phyloP scores from a whole-genome alignment of 78 protist genomes.

The Blattamonas nauphoetae region DNA sequence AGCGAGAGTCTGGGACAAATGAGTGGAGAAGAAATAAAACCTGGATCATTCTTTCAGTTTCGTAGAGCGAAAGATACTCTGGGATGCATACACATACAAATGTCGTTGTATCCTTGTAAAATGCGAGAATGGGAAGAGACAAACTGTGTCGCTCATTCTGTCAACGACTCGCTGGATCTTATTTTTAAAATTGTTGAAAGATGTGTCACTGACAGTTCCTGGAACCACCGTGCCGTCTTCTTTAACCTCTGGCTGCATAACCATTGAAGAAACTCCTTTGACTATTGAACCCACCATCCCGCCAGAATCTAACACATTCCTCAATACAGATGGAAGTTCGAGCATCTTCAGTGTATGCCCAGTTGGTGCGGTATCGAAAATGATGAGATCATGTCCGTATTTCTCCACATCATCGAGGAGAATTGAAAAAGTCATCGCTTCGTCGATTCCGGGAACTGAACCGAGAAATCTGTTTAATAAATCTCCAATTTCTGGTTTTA shows the following conservation, averaged over 20 bases:
- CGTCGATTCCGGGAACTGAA: constrained; percentile 84
- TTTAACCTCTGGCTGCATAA: neutral
- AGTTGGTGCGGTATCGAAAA: constrained; percentile 99
- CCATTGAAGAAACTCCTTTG: neutral
- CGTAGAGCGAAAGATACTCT: constrained; percentile 93
- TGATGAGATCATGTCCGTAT: constrained; percentile 63
- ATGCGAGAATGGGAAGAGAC: neutral
- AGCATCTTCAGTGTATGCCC: constrained; percentile 95
- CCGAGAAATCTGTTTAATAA: neutral
- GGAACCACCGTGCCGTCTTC: neutral
- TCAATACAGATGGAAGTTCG: constrained; percentile 74
- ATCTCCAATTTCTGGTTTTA: no score
- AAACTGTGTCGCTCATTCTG: neutral
- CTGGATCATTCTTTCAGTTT: constrained; percentile 95
- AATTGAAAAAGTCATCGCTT: neutral
- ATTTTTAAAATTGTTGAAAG: neutral
- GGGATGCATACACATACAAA: constrained; percentile 96
- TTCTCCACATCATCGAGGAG: neutral
- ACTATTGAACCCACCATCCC: neutral
- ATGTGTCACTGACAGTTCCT: neutral
- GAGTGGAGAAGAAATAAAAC: neutral
- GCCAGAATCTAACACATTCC: neutral
- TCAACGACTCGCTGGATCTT: neutral
- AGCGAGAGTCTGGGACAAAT: constrained; percentile 47
- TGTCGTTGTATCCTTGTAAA: constrained; percentile 62